Evolutionary conservation across 1,284 basidiomycete genomes (phyloP), one percentile per base, ranked within the genome.

Genomic region (Fomitopsis pinicola): DNA sequence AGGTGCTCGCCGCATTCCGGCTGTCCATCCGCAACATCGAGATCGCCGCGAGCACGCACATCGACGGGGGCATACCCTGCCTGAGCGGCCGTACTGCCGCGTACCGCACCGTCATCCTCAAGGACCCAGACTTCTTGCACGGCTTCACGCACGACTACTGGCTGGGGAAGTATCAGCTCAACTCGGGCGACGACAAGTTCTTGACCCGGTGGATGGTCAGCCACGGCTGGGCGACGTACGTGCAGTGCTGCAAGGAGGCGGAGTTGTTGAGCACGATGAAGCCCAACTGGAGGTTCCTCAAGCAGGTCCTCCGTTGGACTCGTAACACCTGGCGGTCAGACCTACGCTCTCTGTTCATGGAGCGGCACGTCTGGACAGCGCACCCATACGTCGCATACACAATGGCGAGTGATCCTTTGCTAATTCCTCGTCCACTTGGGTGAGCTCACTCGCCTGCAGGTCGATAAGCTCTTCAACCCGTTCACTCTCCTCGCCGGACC

Each of bases 171-270:
- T 96, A 95, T 75, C 92, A 94, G 74, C 85, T 95, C 67, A 95
- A 95, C 76, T 94, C 91, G 3, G 92, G 92, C 38, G 93, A 95
- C 77, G 93, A 95, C 81, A 96, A 96, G 77, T 96, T 94, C 77
- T 79, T 96, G 71, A 96, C 94, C n/a, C 81, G 94, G 40, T 97
- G 94, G 94, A 94, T 95, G 91, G 94, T 96, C 63, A 89, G 86
- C 72, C 92, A 95, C 71, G 93, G 94, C 17, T 97, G 94, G 94
- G 89, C 83, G 74, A 96, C 94, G 17, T 95, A 94, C 73, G 92
- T 95, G 50, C 94, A 96, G 73, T 89, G 88, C 69, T 95, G 92
- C 80, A 87, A 87, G 72, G 93, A 95, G 77, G 93, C 92, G 15
- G 94, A 95, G 77, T 79, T 96, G 44, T 79, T 95, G 58, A 92